Evolutionary conservation across 2,329 filamentous ascomycete species (phyloP).

Genomic region (Monosporascus ibericus): DNA sequence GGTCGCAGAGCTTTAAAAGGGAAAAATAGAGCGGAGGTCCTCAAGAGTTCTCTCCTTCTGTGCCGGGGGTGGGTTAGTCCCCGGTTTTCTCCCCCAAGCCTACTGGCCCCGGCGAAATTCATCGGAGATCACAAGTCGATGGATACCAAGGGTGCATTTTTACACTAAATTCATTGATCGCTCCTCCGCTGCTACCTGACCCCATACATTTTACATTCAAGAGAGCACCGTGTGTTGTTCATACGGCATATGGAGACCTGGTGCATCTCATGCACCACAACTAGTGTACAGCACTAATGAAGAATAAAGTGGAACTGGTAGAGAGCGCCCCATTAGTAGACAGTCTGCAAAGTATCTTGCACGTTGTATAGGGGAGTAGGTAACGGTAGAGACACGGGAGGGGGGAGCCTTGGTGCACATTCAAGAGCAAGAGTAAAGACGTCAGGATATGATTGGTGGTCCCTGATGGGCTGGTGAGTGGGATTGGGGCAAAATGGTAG

Average conservation of each 20-base stretch:
- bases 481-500: not conserved
- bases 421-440: not conserved
- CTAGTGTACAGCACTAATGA: not conserved
- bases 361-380: not conserved
- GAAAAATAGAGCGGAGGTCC: conserved; percentile 21
- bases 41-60: not conserved
- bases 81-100: not conserved
- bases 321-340: no score
- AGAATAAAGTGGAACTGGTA: conserved; percentile 14
- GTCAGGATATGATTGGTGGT: not conserved
- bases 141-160: no score
- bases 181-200: not conserved
- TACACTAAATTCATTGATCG: not conserved
- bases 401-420: not conserved
- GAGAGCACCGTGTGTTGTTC: no score
- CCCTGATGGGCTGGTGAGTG: not conserved
- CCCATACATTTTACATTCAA: no score
- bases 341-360: not conserved
- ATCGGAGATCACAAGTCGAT: not conserved
- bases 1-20: conserved; percentile 33
- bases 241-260: no score
- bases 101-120: not conserved
- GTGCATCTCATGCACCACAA: not conserved
- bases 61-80: not conserved
- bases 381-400: not conserved